Conservation (phyloP, 768 basidiomycete species). For the Psilocybe subaeruginosa region DNA sequence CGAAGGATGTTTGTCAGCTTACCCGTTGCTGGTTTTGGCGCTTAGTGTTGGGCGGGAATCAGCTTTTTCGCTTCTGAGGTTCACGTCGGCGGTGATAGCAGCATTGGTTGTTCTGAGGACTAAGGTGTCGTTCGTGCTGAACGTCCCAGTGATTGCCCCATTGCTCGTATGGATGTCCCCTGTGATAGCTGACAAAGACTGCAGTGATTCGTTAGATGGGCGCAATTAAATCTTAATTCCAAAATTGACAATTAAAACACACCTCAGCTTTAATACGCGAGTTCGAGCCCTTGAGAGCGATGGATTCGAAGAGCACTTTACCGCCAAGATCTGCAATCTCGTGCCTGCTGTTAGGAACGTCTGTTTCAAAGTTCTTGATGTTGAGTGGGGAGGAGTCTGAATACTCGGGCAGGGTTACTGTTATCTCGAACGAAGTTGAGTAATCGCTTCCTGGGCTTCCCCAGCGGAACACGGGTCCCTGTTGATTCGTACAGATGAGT, state of each 20-base stretch:
- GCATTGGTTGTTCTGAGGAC: slow-evolving; percentile 41
- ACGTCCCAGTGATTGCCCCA: slow-evolving; percentile 48
- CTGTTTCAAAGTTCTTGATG: not conserved
- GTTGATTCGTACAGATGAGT: not conserved
- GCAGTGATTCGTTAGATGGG: not conserved
- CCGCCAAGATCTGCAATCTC: slow-evolving; percentile 35
- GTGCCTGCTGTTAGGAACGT: slow-evolving; percentile 45
- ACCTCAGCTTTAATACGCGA: slow-evolving; percentile 37
- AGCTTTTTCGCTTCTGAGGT: slow-evolving; percentile 33
- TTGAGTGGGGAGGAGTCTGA: not conserved
- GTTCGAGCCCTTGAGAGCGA: slow-evolving; percentile 40
- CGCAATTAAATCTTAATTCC: not conserved
- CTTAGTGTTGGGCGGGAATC: not conserved
- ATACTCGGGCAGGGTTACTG: slow-evolving; percentile 15
- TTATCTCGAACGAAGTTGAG: slow-evolving; percentile 18
- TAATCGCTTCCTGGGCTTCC: not conserved
- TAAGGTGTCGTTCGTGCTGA: slow-evolving; percentile 36
- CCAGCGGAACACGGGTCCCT: slow-evolving; percentile 17
- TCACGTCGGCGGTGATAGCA: slow-evolving; percentile 40
- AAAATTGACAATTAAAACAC: slow-evolving; percentile 12
- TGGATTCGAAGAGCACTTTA: slow-evolving; percentile 45
- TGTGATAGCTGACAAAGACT: slow-evolving; percentile 35
- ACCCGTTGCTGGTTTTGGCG: slow-evolving; percentile 7
- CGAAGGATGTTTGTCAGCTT: not conserved
- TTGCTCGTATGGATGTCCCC: slow-evolving; percentile 39